Conservation (phyloP, 2,329 filamentous ascomycete genomes). For the Escovopsis sp. region DNA sequence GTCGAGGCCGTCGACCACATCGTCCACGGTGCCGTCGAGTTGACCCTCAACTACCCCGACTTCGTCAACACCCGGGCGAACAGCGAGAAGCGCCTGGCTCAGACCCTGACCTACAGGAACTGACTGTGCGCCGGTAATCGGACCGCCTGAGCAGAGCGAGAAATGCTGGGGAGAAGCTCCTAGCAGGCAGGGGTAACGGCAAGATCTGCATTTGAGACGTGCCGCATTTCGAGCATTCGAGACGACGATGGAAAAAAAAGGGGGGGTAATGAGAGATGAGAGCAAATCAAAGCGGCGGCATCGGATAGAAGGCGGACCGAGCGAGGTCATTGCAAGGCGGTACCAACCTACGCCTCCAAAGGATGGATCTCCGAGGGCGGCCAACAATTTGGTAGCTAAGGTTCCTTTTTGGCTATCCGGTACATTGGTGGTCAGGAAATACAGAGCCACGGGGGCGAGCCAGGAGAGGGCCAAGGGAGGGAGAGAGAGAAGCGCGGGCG, state of each 20-base stretch:
- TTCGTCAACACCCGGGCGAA: constrained; percentile 75
- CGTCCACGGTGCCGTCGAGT: constrained; percentile 73
- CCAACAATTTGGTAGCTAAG: constrained; percentile 8
- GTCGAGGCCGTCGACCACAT: constrained; percentile 88
- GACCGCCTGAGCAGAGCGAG: too few relatives aligned
- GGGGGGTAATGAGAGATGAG: too few relatives aligned
- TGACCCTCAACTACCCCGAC: constrained; percentile 92
- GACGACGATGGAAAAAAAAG: constrained; percentile 11
- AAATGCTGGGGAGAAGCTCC: too few relatives aligned
- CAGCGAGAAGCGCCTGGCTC: constrained; percentile 28
- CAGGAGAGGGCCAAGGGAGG: neutral
- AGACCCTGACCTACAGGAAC: constrained; percentile 24
- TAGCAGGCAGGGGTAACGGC: too few relatives aligned
- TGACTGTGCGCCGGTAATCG: too few relatives aligned
- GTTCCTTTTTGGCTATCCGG: constrained; percentile 8
- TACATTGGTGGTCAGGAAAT: constrained; percentile 12
- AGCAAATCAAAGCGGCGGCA: too few relatives aligned
- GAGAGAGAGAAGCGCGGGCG: too few relatives aligned
- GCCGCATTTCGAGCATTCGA: constrained; percentile 11
- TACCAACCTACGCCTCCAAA: too few relatives aligned
- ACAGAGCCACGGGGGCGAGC: neutral
- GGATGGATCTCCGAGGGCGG: too few relatives aligned
- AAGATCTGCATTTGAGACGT: too few relatives aligned
- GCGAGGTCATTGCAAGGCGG: too few relatives aligned
- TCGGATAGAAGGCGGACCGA: too few relatives aligned